Evolutionary conservation across 352 stramenopile species (phyloP).

Genomic region (Phytophthora meadii): DNA sequence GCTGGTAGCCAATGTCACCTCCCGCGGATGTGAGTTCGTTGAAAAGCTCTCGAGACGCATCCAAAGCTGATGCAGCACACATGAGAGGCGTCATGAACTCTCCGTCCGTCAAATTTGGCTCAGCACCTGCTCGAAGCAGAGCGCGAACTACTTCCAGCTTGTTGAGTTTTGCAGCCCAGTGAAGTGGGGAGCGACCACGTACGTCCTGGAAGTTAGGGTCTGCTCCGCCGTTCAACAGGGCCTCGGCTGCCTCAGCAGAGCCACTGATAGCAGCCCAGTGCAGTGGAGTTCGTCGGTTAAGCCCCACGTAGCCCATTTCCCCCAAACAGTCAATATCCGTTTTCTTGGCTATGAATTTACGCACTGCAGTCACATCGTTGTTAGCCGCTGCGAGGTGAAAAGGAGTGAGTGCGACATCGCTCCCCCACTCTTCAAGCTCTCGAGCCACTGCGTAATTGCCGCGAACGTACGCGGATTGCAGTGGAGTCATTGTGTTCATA

Average conservation of each 20-base stretch:
- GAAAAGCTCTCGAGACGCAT: conserved; percentile 32
- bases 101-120: too few species aligned
- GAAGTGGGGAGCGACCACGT: conserved; percentile 61
- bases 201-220: conserved; percentile 76
- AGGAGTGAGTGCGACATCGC: conserved; percentile 75
- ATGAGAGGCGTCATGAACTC: conserved; percentile 58
- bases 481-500: conserved; percentile 79
- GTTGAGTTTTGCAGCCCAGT: conserved; percentile 74
- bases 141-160: conserved; percentile 53
- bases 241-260: conserved; percentile 47
- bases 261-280: conserved; percentile 76
- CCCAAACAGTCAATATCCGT: conserved; percentile 66
- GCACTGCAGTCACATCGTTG: conserved; percentile 55
- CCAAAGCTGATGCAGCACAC: conserved; percentile 28
- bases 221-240: conserved; percentile 56
- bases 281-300: conserved; percentile 74
- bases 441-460: conserved; percentile 70
- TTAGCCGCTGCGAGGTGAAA: conserved; percentile 62
- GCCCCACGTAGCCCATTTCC: conserved; percentile 72
- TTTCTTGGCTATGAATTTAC: conserved; percentile 54
- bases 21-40: conserved; percentile 48
- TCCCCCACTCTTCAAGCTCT: conserved; percentile 73
- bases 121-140: conserved; percentile 50
- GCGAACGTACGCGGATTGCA: conserved; percentile 73
- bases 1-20: conserved; percentile 67